These are phyloP conservation scores for Plantago coronopus DNA, from an alignment of 305 asterid genomes.

Conservation along the genomic window DNA sequence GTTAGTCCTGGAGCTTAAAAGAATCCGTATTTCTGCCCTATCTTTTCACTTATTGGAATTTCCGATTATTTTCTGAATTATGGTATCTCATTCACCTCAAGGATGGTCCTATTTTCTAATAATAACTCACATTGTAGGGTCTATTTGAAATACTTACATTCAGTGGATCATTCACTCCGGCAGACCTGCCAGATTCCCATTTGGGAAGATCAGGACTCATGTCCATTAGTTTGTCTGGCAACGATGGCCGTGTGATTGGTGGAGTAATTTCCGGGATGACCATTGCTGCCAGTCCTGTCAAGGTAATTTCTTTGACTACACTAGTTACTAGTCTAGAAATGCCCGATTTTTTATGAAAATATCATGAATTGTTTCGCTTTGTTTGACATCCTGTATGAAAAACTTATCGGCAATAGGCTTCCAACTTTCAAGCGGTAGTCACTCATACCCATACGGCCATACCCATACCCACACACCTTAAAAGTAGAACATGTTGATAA, in stretches of 20 bases:
- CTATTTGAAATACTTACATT: slow-evolving; percentile 71
- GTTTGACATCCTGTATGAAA: neutral
- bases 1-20: neutral
- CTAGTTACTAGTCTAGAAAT: too few relatives aligned
- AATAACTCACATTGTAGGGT: slow-evolving; percentile 41
- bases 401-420: too few relatives aligned
- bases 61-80: too few relatives aligned
- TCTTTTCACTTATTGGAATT: too few relatives aligned
- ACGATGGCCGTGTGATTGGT: slow-evolving; percentile 83
- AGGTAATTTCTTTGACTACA: slow-evolving; percentile 30
- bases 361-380: neutral
- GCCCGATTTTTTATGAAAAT: neutral
- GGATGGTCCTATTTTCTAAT: slow-evolving; percentile 13
- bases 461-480: too few relatives aligned
- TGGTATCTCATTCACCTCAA: neutral
- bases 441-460: too few relatives aligned
- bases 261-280: slow-evolving; percentile 66
- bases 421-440: too few relatives aligned
- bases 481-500: too few relatives aligned
- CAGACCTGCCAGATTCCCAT: slow-evolving; percentile 48
- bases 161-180: slow-evolving; percentile 67
- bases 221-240: slow-evolving; percentile 71
- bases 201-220: slow-evolving; percentile 54
- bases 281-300: slow-evolving; percentile 66
- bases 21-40: neutral